These are phyloP conservation scores for Sclerotinia borealis DNA, from an alignment of 2,329 filamentous ascomycete species.

Conservation along the genomic window DNA sequence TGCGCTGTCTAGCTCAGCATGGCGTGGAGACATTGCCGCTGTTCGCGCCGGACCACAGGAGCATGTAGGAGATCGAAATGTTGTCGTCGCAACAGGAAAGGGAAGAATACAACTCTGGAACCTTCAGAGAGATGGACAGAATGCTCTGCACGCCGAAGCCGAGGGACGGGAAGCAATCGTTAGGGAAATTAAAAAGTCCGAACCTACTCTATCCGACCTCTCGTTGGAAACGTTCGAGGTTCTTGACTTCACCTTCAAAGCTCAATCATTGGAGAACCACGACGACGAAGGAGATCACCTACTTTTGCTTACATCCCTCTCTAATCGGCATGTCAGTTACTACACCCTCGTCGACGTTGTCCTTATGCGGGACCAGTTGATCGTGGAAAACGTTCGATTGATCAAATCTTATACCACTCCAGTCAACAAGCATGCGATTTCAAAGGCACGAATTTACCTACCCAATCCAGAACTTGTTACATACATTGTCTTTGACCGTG, in stretches of 20 bases:
- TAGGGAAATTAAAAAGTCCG: constrained; percentile 51
- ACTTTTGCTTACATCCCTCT: constrained; percentile 54
- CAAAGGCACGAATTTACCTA: constrained; percentile 65
- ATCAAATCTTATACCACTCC: constrained; percentile 59
- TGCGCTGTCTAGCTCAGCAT: constrained; percentile 62
- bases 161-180: constrained; percentile 63
- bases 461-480: constrained; percentile 75
- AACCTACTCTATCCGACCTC: constrained; percentile 43
- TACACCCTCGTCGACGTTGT: constrained; percentile 72
- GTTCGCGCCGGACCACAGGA: constrained; percentile 67
- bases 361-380: constrained; percentile 47
- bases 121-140: constrained; percentile 79
- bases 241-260: constrained; percentile 71
- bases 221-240: constrained; percentile 60
- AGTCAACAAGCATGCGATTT: constrained; percentile 33
- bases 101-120: constrained; percentile 82
- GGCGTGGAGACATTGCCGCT: constrained; percentile 73
- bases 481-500: constrained; percentile 73
- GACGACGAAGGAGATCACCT: constrained; percentile 50
- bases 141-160: constrained; percentile 65
- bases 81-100: constrained; percentile 71
- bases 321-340: constrained; percentile 46
- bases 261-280: constrained; percentile 46
- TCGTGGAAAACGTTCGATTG: constrained; percentile 61
- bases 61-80: constrained; percentile 75